Conservation (phyloP, 106 monocot genomes). For the Dendrobium nobile region DNA sequence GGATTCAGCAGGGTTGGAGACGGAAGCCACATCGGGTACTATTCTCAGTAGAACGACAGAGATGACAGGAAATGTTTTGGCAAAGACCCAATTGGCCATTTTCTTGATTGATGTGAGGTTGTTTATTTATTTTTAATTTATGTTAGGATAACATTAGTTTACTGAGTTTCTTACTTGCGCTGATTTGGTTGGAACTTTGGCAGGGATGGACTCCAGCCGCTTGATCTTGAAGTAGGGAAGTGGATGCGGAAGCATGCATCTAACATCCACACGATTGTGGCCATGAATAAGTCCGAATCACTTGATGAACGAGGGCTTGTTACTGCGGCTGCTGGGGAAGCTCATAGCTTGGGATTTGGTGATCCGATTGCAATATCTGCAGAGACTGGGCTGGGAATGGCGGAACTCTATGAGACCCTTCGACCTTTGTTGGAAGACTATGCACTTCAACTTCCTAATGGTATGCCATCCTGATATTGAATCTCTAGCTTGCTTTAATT, state of each 20-base stretch:
- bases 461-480: slow-evolving; percentile 22
- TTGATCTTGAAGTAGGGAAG: slow-evolving; percentile 86
- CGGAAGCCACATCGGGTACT: slow-evolving; percentile 70
- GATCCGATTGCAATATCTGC: slow-evolving; percentile 98
- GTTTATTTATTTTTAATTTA: slow-evolving; percentile 3
- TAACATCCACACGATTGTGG: slow-evolving; percentile 57
- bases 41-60: slow-evolving; percentile 70
- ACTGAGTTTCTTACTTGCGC: not conserved
- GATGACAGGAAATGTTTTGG: slow-evolving; percentile 72
- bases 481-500: not conserved
- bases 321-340: slow-evolving; percentile 67
- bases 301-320: slow-evolving; percentile 72
- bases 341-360: slow-evolving; percentile 82
- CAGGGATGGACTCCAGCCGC: slow-evolving; percentile 90
- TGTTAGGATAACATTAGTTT: not conserved
- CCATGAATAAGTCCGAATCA: slow-evolving; percentile 94
- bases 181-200: not conserved
- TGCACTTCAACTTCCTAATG: slow-evolving; percentile 44
- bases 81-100: slow-evolving; percentile 71
- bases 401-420: slow-evolving; percentile 84
- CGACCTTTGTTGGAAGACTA: slow-evolving; percentile 73
- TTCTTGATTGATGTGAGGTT: slow-evolving; percentile 98
- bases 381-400: slow-evolving; percentile 94
- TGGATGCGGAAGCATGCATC: slow-evolving; percentile 91
- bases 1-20: slow-evolving; percentile 94